Base-by-base conservation (phyloP, 495 filamentous ascomycete genomes). In the Letharia lupina region DNA sequence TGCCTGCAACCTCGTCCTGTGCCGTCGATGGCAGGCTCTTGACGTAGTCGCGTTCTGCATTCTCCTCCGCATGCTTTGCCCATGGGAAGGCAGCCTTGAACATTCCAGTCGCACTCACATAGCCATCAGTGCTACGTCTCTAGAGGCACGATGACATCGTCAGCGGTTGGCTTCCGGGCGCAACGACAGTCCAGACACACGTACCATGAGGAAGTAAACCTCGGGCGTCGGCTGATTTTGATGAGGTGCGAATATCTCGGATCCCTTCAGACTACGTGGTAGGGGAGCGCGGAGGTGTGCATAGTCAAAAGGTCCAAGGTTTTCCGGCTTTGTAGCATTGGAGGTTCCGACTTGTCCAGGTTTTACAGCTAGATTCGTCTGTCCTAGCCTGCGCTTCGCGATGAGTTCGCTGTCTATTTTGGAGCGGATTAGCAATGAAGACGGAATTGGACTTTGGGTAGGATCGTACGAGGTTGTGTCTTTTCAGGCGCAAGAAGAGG, bases 61-160 rank as follows among this genome's bases (percentile, higher is more conserved):
- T 86, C 76, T 98, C 94, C 73, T 98, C 95, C 10, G 86, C 84
- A 41, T 83, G 77, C 65, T 88, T 87, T 18, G 94, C 91, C 82
- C 92, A 98, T 5, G 94, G 94, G 75, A 97, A 98, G 9, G 93
- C 91, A 64, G 95, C 95, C 78, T 98, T 98, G 82, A 98, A 98
- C 95, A 98, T 98, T 73, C 95, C 94, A 62, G 94, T 98, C 9
- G 94, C 92, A 71, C 91, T 96, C 48, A 98, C 86, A 73, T 82
- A 97, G 48, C 95, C 95, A 78, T 98, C 94, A 73, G 86, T 87
- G 79, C 91, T 96, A 66, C 94, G 90, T 74, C 95, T 86, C 86
- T 89, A 71, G 72, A 67, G 65, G 18, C 65, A 31, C 11, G 37
- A 65, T 40, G 58, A 11, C 23, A 42, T 13, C 47, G 16, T 64